phyloP scores from a whole-genome alignment of 768 basidiomycete species.

The Amanita rubescens region DNA sequence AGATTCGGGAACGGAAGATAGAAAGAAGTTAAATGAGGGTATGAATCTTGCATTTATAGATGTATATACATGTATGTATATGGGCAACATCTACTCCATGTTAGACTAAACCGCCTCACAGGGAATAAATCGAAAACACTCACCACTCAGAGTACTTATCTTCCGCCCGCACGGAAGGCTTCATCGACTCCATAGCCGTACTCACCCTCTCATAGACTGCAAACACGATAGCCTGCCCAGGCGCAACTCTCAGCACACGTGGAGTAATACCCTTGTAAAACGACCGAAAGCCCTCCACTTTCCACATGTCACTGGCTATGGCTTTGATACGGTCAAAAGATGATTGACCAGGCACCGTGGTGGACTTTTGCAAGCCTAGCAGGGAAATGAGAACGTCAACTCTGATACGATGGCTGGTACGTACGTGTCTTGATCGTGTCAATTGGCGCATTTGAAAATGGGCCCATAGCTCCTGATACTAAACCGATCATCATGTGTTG shows the following conservation, averaged over 20 bases:
- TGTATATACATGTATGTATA: no score
- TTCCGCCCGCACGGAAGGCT: constrained; percentile 46
- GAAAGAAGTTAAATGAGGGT: no score
- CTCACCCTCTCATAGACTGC: constrained; percentile 94
- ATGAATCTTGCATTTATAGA: no score
- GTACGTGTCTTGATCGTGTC: constrained; percentile 68
- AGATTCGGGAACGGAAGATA: no score
- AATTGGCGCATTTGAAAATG: constrained; percentile 95
- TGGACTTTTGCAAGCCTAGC: constrained; percentile 79
- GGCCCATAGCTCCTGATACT: constrained; percentile 96
- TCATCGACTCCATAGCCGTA: constrained; percentile 60
- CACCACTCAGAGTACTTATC: constrained; percentile 59
- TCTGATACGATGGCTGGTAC: no score
- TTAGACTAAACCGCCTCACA: no score
- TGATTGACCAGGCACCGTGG: constrained; percentile 62
- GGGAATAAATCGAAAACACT: neutral
- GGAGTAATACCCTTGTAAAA: constrained; percentile 99
- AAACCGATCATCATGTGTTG: constrained; percentile 95
- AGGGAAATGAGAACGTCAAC: neutral
- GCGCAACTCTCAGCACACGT: constrained; percentile 90
- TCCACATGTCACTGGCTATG: constrained; percentile 93
- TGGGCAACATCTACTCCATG: no score
- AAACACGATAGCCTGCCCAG: constrained; percentile 95
- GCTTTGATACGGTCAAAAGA: constrained; percentile 72
- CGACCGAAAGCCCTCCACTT: constrained; percentile 74